Conservation (phyloP, 2,329 filamentous ascomycete species). For the Aureobasidium sp. region DNA sequence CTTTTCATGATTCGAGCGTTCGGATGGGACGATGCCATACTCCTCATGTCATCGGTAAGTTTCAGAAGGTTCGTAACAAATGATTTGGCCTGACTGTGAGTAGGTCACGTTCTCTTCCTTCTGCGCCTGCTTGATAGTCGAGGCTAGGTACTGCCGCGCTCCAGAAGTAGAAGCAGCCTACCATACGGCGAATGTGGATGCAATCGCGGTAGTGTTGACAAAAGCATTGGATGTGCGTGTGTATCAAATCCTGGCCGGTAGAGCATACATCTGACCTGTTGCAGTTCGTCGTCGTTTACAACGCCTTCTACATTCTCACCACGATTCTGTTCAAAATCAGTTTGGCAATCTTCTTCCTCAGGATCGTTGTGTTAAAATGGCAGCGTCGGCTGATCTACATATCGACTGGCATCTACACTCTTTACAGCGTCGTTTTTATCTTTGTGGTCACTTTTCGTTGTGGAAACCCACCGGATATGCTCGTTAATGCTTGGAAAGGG, state of each 20-base stretch:
- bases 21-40: conserved; percentile 17
- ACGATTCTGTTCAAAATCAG: conserved; percentile 18
- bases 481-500: conserved; percentile 9
- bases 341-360: conserved; percentile 18
- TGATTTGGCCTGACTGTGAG: not conserved
- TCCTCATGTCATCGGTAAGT: conserved; percentile 13
- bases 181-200: not conserved
- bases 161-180: not conserved
- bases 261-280: not conserved
- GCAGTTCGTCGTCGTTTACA: conserved; percentile 5
- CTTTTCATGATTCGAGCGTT: conserved; percentile 15
- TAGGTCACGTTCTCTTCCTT: not conserved
- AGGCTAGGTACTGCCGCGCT: not conserved
- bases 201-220: not conserved
- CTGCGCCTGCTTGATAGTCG: not conserved
- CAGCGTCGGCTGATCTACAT: conserved; percentile 10
- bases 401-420: not conserved
- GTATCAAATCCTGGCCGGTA: not conserved
- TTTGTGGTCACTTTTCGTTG: conserved; percentile 6
- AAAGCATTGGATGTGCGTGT: not conserved
- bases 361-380: conserved; percentile 16
- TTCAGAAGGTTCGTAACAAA: not conserved
- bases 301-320: conserved; percentile 15
- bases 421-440: not conserved
- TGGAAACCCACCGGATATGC: not conserved